phyloP scores from a whole-genome alignment of 495 filamentous ascomycete species.

The Ascodesmis nigricans region DNA sequence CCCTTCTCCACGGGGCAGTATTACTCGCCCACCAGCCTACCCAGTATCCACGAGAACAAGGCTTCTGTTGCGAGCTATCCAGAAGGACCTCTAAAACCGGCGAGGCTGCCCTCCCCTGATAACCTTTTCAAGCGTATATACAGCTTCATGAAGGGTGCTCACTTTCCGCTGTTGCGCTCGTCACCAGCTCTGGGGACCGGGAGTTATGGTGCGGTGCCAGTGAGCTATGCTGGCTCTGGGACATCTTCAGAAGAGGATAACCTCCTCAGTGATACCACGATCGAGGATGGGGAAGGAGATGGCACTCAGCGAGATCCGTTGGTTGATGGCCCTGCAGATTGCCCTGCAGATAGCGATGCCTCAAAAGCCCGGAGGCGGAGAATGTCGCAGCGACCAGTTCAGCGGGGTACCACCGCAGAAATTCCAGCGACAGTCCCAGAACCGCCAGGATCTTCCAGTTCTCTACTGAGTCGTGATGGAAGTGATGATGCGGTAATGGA shows the following conservation, averaged over 20 bases:
- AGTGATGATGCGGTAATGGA: constrained; percentile 14
- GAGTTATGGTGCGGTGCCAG: constrained; percentile 35
- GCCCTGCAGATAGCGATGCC: neutral
- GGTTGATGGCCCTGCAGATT: neutral
- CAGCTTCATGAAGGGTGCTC: constrained; percentile 9
- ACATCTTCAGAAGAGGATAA: constrained; percentile 5
- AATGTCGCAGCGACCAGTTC: no score
- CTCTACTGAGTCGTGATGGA: constrained; percentile 1
- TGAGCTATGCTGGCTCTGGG: constrained; percentile 10
- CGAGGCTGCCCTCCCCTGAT: no score
- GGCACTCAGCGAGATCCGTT: neutral
- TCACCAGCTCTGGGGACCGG: constrained; percentile 35
- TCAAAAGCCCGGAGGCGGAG: neutral
- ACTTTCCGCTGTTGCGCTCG: constrained; percentile 30
- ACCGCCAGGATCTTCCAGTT: neutral
- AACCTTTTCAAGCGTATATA: neutral
- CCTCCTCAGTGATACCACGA: constrained; percentile 9
- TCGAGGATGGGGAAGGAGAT: constrained; percentile 6
- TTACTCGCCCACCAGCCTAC: no score
- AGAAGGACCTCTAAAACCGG: no score
- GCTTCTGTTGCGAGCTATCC: no score
- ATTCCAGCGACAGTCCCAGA: neutral
- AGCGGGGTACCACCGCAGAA: no score
- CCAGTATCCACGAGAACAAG: no score
- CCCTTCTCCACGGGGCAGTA: no score